Evolutionary conservation across 2,329 filamentous ascomycete genomes (phyloP), one percentile per base, ranked within the genome.

Genomic region (Stachybotrys echinatus): DNA sequence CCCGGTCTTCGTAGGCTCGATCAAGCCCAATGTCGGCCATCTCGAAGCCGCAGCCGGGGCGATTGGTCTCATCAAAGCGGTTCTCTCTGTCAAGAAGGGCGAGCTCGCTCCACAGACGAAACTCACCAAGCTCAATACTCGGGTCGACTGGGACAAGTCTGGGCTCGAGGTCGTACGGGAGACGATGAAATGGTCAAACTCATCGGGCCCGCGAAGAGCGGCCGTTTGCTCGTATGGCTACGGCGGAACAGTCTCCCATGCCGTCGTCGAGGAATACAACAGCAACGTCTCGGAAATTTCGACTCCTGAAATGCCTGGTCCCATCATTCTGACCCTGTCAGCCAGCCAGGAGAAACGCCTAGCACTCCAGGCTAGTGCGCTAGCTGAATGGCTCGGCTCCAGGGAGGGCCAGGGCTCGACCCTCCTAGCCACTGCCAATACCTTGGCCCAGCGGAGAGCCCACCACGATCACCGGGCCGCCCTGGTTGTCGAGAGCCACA

Each of bases 221-320:
- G 47, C 50, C 17, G 37, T 52, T 14, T 49, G 48, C 48, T 47
- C 42, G 5, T 49, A 49, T 27, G 50, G 50, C 3, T 52, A 52
- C 31, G 50, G 50, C 1, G 50, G 50, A n/a, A 52, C 50, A 7
- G 48, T 49, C n/a, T 49, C 50, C 4, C 50, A 52, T 23, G 47
- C 47, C 18, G 42, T 52, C 37, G 34, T 52, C 18, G 50, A 49
- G 27, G 45, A 48, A 17, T 46, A 6, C 18, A 5, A 19, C 4
- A 23, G 4, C 5, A 45, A 22, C 14, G 17, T n/a, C 42, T 22
- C 42, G 20, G 42, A 23, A 23, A 23, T 10, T 20, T 20, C 42
- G 3, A 12, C 12, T 14, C 22, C 23, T 27, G 42, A 17, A 20
- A 23, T 3, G 6, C 6, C 47, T 20, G 47, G 19, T 12, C 23